Evolutionary conservation across 2,329 filamentous ascomycete species (phyloP).

Genomic region (Cladosporium sphaerospermum): DNA sequence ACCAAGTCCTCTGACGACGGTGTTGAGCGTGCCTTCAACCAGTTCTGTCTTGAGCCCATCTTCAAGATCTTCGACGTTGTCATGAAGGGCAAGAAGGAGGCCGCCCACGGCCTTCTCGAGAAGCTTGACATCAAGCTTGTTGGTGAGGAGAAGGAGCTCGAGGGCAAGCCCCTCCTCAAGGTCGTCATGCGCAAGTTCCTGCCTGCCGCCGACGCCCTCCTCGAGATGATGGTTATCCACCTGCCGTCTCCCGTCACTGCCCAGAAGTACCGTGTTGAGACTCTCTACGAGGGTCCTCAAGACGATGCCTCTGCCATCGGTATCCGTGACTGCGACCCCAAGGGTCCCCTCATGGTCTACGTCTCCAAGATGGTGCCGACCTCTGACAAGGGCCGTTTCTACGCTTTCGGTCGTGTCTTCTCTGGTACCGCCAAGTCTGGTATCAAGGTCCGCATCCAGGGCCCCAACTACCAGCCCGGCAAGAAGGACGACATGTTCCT

Average conservation of each 20-base stretch:
- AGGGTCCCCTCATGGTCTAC: slow-evolving; percentile 99
- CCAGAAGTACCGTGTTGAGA: slow-evolving; percentile 97
- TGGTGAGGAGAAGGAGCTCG: slow-evolving; percentile 80
- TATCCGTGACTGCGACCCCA: slow-evolving; percentile 98
- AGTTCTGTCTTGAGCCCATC: slow-evolving; percentile 99
- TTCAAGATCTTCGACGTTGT: slow-evolving; percentile 96
- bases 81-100: slow-evolving; percentile 99
- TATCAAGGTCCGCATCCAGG: slow-evolving; percentile 99
- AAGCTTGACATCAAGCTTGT: slow-evolving; percentile 95
- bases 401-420: slow-evolving; percentile 99
- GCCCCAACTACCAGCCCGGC: slow-evolving; percentile 95
- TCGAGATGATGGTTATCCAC: slow-evolving; percentile 99
- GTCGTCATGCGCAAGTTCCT: slow-evolving; percentile 98
- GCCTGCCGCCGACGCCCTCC: slow-evolving; percentile 90
- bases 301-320: slow-evolving; percentile 90
- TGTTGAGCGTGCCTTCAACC: slow-evolving; percentile 98
- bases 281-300: slow-evolving; percentile 92
- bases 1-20: slow-evolving; percentile 79
- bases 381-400: slow-evolving; percentile 99
- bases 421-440: slow-evolving; percentile 95
- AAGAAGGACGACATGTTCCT: slow-evolving; percentile 99
- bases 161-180: slow-evolving; percentile 98
- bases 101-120: slow-evolving; percentile 72
- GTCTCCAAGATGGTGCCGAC: slow-evolving; percentile 99
- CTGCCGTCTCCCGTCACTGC: slow-evolving; percentile 92